Conservation (phyloP, 1,284 basidiomycete species). For the Pseudozyma flocculosa region DNA sequence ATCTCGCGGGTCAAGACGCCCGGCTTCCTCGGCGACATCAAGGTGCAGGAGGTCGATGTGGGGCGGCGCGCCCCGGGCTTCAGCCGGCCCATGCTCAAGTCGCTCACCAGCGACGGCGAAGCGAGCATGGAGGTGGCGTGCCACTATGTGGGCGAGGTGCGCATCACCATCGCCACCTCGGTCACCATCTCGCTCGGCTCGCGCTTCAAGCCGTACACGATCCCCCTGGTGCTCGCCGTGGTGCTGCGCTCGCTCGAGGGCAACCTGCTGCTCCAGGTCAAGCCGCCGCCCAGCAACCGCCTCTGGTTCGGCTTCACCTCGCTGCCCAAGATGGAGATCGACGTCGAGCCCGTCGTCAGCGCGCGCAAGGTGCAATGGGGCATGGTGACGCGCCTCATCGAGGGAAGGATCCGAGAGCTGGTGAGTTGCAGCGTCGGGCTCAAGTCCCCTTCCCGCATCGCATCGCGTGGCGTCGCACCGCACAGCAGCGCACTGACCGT, state of each 20-base stretch:
- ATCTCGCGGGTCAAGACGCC: constrained; percentile 86
- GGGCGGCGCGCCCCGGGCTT: constrained; percentile 70
- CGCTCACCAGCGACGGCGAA: constrained; percentile 86
- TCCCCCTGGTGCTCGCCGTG: constrained; percentile 83
- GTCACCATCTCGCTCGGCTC: constrained; percentile 73
- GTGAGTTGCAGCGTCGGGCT: no score
- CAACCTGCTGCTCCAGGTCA: constrained; percentile 84
- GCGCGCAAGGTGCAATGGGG: constrained; percentile 87
- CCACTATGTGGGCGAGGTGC: constrained; percentile 79
- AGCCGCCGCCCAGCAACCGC: constrained; percentile 90
- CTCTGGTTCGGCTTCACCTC: constrained; percentile 98
- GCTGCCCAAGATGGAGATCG: constrained; percentile 81
- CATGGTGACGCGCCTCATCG: constrained; percentile 85
- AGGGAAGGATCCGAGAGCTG: constrained; percentile 81
- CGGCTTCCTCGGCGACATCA: constrained; percentile 78
- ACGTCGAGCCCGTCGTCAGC: constrained; percentile 88
- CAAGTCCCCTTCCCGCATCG: no score
- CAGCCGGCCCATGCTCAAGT: constrained; percentile 92
- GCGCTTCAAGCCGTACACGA: constrained; percentile 81
- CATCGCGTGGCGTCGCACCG: no score
- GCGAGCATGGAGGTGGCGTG: constrained; percentile 82
- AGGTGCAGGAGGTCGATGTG: constrained; percentile 84
- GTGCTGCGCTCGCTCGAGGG: constrained; percentile 84
- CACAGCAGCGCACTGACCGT: no score
- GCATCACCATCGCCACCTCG: constrained; percentile 84